Conservation (phyloP, 176 grass and related monocot species). For the Bromus sterilis region DNA sequence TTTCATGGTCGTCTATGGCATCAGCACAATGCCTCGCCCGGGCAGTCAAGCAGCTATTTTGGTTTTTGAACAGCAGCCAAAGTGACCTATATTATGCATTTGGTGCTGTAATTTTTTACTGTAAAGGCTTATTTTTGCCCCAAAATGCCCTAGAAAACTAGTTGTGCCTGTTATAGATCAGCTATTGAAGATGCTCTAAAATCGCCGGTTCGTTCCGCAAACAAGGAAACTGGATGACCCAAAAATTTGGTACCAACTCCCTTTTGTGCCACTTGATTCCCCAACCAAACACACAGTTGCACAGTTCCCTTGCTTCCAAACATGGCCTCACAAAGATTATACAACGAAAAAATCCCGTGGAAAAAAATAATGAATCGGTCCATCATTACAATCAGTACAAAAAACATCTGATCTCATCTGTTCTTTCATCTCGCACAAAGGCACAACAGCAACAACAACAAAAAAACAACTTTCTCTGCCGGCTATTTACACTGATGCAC, state of each 20-base stretch:
- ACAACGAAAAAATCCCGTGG: slow-evolving; percentile 16
- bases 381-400: slow-evolving; percentile 39
- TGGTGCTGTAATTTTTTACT: no score
- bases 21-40: no score
- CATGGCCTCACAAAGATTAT: slow-evolving; percentile 18
- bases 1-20: no score
- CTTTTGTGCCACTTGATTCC: not conserved
- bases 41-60: no score
- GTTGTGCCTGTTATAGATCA: no score
- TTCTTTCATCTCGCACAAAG: slow-evolving; percentile 26
- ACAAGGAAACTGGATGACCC: not conserved
- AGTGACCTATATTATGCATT: no score
- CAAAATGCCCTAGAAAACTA: no score
- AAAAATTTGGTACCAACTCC: not conserved
- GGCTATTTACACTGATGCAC: slow-evolving; percentile 68
- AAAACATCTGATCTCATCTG: slow-evolving; percentile 37
- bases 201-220: not conserved
- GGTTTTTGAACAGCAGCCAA: no score
- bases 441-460: slow-evolving; percentile 10
- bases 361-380: slow-evolving; percentile 48
- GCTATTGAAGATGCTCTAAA: no score
- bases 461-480: slow-evolving; percentile 34
- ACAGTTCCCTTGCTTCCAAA: not conserved
- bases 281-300: not conserved
- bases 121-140: no score